Percentiles rank a stretch among this genome's conserved stretches.
phyloP scores from a whole-genome alignment of 2,329 filamentous ascomycete species.

The Myriosclerotinia scirpicola region DNA sequence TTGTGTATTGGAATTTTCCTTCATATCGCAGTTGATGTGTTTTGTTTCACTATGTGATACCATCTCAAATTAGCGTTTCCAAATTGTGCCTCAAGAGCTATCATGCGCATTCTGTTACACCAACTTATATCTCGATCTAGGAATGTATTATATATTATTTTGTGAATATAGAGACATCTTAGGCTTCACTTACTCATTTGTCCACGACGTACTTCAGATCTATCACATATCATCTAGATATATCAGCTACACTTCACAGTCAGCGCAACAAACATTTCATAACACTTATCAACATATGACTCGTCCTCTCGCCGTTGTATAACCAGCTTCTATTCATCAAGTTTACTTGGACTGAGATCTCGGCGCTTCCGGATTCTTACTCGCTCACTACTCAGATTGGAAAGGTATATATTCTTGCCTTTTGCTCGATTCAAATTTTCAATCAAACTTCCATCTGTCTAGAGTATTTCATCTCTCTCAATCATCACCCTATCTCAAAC shows the following conservation, averaged over 20 bases:
- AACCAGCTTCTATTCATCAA: background rate
- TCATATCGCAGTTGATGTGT: background rate
- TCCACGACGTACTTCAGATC: background rate
- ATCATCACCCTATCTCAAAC: background rate
- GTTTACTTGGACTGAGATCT: background rate
- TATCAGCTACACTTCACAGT: background rate
- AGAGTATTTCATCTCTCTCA: too few relatives aligned
- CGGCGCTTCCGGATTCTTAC: background rate
- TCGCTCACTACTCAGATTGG: background rate
- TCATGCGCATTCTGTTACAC: background rate
- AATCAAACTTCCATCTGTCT: background rate
- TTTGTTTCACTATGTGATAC: background rate
- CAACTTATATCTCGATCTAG: background rate
- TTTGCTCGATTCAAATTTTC: too few relatives aligned
- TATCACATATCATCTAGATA: conserved; percentile 3
- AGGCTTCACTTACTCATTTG: background rate
- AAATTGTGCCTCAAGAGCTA: background rate
- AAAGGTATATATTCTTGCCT: background rate
- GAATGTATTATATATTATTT: background rate
- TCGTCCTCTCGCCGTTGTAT: background rate
- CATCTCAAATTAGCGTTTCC: background rate
- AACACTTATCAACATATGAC: background rate
- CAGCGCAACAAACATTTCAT: background rate
- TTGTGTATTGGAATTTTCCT: too few relatives aligned
- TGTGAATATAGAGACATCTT: background rate